Evolutionary conservation across 148 eudicot genomes (phyloP), one percentile per base, ranked within the genome.

Genomic region (Simmondsia chinensis): DNA sequence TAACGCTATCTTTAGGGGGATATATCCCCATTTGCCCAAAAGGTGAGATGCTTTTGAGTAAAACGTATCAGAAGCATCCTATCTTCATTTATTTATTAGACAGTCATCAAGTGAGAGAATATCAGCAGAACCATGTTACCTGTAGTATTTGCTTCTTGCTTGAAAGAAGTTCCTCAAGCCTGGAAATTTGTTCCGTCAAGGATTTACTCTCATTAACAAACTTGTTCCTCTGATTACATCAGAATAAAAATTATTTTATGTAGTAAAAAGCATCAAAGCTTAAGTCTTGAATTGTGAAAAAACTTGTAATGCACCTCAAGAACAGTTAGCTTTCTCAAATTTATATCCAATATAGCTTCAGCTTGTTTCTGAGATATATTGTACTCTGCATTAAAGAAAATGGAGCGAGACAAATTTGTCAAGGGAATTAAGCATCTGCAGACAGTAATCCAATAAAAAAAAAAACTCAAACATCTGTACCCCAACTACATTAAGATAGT

Each of bases 361-460:
- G 94, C 94, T 79, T 91, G 99, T 66, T 82, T 91, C 37, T 82
- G 94, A 48, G 95, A 76, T 71, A 91, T 69, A 58, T 47, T 71
- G 48, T 72, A 86, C 50, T 61, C 99, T 91, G 84, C 58, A 66
- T 35, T 20, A 60, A 54, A 52, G 33, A 61, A 48, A n/a, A n/a
- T n/a, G n/a, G n/a, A n/a, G n/a, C n/a, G n/a, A n/a, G 18, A 28
- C 35, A 28, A 39, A 20, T 41, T 18, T 33, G 20, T 27, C 4
- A 39, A 20, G 24, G 29, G 37, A 33, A 21, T 19, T 7, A 8
- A 10, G 22, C 8, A 41, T 2, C 8, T 3, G 17, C 28, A 12
- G 20, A 11, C 11, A 13, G 14, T 20, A 35, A 27, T 4, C 26
- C 15, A 5, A 10, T 7, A 8, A 49, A n/a, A n/a, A n/a, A n/a